Evolutionary conservation across 257 asterid species (phyloP).

Genomic region (Capsicum baccatum): DNA sequence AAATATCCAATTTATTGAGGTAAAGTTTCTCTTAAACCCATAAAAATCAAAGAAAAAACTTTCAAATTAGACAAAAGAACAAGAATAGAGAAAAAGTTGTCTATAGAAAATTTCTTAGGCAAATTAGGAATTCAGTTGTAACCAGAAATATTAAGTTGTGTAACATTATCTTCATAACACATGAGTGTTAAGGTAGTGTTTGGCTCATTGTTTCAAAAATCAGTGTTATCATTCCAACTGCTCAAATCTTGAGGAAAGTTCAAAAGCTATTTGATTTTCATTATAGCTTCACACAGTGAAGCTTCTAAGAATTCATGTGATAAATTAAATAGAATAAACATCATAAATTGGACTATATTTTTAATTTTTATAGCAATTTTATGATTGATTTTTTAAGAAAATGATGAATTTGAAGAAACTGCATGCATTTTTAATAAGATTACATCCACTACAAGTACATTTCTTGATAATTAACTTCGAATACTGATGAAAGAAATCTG

Average conservation of each 20-base stretch:
- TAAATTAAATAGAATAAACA: too few relatives aligned
- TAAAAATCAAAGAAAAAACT: slow-evolving; percentile 71
- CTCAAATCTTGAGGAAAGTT: slow-evolving; percentile 59
- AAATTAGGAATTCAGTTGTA: slow-evolving; percentile 46
- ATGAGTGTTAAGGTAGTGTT: slow-evolving; percentile 59
- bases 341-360: slow-evolving; percentile 10
- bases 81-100: slow-evolving; percentile 54
- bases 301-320: slow-evolving; percentile 27
- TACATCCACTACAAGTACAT: neutral
- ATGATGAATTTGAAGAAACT: neutral
- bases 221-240: slow-evolving; percentile 61
- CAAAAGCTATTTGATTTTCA: slow-evolving; percentile 61
- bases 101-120: slow-evolving; percentile 51
- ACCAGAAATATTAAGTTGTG: slow-evolving; percentile 75
- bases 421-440: slow-evolving; percentile 11
- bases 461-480: neutral
- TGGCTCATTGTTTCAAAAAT: slow-evolving; percentile 64
- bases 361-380: neutral
- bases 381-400: neutral
- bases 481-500: neutral
- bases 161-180: slow-evolving; percentile 76
- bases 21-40: slow-evolving; percentile 71
- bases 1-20: slow-evolving; percentile 62
- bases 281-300: slow-evolving; percentile 59
- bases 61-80: slow-evolving; percentile 64